Conservation (phyloP, 257 asterid genomes). For the Jacaranda mimosifolia region DNA sequence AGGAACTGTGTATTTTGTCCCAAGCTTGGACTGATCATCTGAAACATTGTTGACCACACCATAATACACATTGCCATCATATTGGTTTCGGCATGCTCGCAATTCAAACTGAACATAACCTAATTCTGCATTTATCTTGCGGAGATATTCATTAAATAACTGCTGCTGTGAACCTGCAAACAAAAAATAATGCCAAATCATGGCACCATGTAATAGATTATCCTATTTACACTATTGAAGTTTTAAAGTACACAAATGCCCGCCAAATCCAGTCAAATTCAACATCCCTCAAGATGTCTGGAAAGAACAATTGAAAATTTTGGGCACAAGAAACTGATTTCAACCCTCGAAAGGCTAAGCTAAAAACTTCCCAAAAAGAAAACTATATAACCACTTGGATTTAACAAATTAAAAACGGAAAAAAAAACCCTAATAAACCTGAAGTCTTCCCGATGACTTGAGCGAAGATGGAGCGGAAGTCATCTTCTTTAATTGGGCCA, state of each 20-base stretch:
- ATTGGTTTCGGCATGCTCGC: constrained; percentile 82
- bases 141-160: constrained; percentile 62
- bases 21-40: constrained; percentile 89
- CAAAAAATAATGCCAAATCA: constrained; percentile 17
- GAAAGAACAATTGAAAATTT: not conserved
- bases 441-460: constrained; percentile 56
- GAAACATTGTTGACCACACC: constrained; percentile 88
- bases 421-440: constrained; percentile 46
- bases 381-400: not conserved
- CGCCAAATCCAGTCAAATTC: not conserved
- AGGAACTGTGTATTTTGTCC: constrained; percentile 85
- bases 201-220: not conserved
- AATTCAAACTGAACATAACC: constrained; percentile 76
- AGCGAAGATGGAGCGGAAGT: constrained; percentile 62
- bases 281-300: constrained; percentile 6
- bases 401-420: not conserved
- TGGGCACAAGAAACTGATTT: not conserved
- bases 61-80: constrained; percentile 72
- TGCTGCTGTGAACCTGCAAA: constrained; percentile 57
- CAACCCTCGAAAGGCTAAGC: not conserved
- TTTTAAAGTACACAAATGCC: not conserved
- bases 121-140: constrained; percentile 74
- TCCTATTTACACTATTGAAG: not conserved
- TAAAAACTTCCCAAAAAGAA: not conserved
- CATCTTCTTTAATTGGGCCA: constrained; percentile 73